phyloP scores from a whole-genome alignment of 495 filamentous ascomycete species.

The Lepidopterella palustris region DNA sequence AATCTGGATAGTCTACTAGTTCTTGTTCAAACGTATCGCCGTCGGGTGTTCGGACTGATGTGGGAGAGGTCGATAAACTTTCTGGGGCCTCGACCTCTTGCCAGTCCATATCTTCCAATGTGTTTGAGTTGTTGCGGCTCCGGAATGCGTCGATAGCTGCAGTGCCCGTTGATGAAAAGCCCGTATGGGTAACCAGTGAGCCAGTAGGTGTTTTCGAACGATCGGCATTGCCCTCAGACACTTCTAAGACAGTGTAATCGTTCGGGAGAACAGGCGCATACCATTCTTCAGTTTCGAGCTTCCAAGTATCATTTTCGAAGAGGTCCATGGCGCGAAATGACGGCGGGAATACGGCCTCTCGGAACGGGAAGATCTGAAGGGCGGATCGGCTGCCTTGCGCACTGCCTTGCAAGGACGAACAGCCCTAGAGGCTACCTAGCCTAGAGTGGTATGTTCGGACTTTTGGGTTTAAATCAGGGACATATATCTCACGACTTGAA shows the following conservation, averaged over 20 bases:
- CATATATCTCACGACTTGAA: too few species aligned
- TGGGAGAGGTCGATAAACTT: slow-evolving; percentile 16
- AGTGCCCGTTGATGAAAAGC: background rate
- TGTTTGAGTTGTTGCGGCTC: background rate
- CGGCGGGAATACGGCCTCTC: background rate
- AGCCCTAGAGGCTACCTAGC: background rate
- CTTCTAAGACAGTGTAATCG: background rate
- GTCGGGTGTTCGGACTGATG: slow-evolving; percentile 23
- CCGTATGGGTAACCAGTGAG: background rate
- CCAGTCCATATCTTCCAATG: slow-evolving; percentile 24
- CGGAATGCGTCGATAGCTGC: background rate
- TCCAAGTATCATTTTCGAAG: background rate
- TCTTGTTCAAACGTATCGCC: slow-evolving; percentile 16
- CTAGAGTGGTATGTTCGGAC: background rate
- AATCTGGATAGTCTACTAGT: slow-evolving; percentile 10
- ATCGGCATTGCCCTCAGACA: background rate
- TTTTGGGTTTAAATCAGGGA: background rate
- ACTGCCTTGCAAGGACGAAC: background rate
- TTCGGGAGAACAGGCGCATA: background rate
- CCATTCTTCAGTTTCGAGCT: background rate
- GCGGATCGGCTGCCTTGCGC: slow-evolving; percentile 2
- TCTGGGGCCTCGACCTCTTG: slow-evolving; percentile 5
- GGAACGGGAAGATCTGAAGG: background rate
- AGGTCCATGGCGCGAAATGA: background rate
- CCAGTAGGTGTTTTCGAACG: background rate